A percentile compares a stretch with the other conserved stretches of the same genome.
Evolutionary conservation across 1,139 yeast genomes (phyloP).

Genomic region (Yamadazyma sp.): DNA sequence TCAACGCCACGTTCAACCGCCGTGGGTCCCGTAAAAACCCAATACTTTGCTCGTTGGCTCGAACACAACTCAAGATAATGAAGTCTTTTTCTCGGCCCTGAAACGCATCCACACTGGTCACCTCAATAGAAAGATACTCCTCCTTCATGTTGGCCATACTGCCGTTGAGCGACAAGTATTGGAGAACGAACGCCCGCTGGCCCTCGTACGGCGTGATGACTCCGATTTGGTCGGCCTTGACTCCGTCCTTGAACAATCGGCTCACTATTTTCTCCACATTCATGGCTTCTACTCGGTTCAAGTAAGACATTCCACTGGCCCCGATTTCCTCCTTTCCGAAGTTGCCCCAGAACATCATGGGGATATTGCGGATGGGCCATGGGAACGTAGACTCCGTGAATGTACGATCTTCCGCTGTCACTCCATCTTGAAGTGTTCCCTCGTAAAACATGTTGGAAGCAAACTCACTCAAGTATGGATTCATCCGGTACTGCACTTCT

Average conservation of each 20-base stretch:
- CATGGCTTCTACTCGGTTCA: constrained; percentile 90
- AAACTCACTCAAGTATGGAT: constrained; percentile 83
- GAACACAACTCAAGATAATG: constrained; percentile 84
- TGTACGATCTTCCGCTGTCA: constrained; percentile 69
- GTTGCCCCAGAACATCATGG: constrained; percentile 96
- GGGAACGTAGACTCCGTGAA: constrained; percentile 65
- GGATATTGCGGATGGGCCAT: constrained; percentile 81
- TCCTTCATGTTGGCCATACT: constrained; percentile 58
- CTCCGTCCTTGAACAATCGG: constrained; percentile 74
- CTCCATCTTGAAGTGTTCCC: constrained; percentile 90
- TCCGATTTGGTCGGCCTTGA: constrained; percentile 80
- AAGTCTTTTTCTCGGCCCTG: constrained; percentile 96
- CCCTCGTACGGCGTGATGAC: constrained; percentile 95
- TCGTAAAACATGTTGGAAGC: constrained; percentile 93
- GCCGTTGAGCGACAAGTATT: constrained; percentile 76
- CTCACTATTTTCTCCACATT: constrained; percentile 82
- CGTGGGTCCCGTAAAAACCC: constrained; percentile 91
- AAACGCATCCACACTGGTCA: constrained; percentile 92
- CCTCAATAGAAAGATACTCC: constrained; percentile 72
- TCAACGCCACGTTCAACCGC: constrained; percentile 87
- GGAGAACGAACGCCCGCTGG: constrained; percentile 79
- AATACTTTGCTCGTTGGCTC: constrained; percentile 84
- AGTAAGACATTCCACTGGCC: constrained; percentile 76
- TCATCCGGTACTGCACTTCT: constrained; percentile 95
- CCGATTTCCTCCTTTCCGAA: constrained; percentile 89